Base-by-base conservation (phyloP, 371 early-diverging fungal species). In the Mucor saturninus region DNA sequence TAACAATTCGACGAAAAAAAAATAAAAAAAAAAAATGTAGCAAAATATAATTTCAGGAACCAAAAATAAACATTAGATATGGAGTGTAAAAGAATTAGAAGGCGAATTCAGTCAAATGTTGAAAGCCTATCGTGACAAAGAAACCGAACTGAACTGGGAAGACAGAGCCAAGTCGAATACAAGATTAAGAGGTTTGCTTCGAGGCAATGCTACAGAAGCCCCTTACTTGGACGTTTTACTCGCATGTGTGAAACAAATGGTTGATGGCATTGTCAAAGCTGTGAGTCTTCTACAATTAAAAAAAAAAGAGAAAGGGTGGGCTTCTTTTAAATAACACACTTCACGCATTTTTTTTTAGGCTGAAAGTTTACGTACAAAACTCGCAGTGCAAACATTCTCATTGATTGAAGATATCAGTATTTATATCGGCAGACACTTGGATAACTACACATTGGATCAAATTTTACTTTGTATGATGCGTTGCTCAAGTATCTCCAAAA, bases 261-360 rank as follows among this genome's bases (percentile, higher is more conserved):
- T 78, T 29, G 81, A 81, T 62, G 79, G 79, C 59, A 76, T 81
- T 40, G 53, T 76, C 8, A 81, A 81, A 54, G 77, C 75, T 14
- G 81, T 81, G 68, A 73, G 69, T 67, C 21, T 21, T 21, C 21
- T 21, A 21, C 21, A 21, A 21, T 0, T 53, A 32, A 26, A 2
- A 42, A n/a, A 14, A 42, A 42, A 9, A 29, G 32, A 11, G 6
- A 42, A 4, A 6, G 11, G 4, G 14, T 13, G 11, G 42, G 10
- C 42, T 45, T 45, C 15, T 45, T 45, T 45, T 45, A 45, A 4
- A 35, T 8, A 35, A 35, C 35, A 35, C 8, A 35, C 21, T 21
- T 21, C 21, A 10, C 6, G 39, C 13, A n/a, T 4, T 14, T 52
- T 40, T 38, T 43, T 21, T n/a, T 61, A 81, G 81, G 71, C 74